phyloP scores from a whole-genome alignment of 805 yeast species.

The Ogataea nitratoaversa region DNA sequence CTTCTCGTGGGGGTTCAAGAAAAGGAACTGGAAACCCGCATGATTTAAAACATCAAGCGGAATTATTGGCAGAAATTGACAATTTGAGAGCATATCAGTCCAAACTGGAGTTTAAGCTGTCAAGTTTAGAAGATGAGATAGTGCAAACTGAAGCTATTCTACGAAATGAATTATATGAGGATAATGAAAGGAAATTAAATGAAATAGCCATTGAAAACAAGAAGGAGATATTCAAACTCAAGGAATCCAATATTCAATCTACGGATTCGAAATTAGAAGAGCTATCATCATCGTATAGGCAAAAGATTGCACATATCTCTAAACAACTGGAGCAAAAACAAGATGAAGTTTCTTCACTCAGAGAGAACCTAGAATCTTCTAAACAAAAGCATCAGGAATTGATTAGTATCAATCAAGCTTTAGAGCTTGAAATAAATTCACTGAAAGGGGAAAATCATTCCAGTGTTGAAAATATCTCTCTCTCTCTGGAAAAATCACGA shows the following conservation, averaged over 20 bases:
- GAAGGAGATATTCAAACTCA: slow-evolving; percentile 30
- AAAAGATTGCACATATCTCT: slow-evolving; percentile 23
- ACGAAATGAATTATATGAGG: slow-evolving; percentile 27
- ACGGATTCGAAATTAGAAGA: slow-evolving; percentile 30
- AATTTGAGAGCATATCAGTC: slow-evolving; percentile 22
- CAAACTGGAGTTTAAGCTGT: slow-evolving; percentile 19
- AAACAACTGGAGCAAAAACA: slow-evolving; percentile 9
- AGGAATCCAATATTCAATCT: slow-evolving; percentile 19
- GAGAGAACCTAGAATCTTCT: slow-evolving; percentile 10
- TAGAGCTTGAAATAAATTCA: slow-evolving; percentile 5
- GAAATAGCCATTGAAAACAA: slow-evolving; percentile 34
- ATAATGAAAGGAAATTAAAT: slow-evolving; percentile 33
- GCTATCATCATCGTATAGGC: slow-evolving; percentile 31
- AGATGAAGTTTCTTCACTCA: slow-evolving; percentile 4
- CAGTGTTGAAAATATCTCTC: not conserved
- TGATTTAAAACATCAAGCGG: slow-evolving; percentile 16
- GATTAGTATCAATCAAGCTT: slow-evolving; percentile 2
- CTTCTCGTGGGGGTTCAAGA: slow-evolving; percentile 4
- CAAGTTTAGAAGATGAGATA: slow-evolving; percentile 22
- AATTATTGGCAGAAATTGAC: slow-evolving; percentile 25
- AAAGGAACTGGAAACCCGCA: not conserved
- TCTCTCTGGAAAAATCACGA: slow-evolving; percentile 4
- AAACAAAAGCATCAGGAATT: slow-evolving; percentile 7
- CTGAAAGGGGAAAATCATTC: not conserved
- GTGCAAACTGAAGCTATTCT: slow-evolving; percentile 27